A percentile compares a stretch with the other conserved stretches of the same genome.
Conservation (phyloP, 176 grass and related monocot species). For the Rhipidocladum racemiflorum region DNA sequence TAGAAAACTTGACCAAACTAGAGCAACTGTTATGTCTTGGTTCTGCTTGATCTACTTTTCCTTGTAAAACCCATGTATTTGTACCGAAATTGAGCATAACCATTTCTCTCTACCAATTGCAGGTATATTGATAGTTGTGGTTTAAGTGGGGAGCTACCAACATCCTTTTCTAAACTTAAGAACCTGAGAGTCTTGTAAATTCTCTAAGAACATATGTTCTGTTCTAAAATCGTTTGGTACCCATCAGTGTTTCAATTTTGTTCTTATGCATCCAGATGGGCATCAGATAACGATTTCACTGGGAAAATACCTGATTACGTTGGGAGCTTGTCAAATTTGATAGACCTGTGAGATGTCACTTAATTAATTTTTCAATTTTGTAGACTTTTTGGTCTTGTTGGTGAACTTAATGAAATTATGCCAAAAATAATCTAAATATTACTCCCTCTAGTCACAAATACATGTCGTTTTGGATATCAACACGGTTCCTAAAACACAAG, state of each 20-base stretch:
- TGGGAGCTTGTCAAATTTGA: constrained; percentile 25
- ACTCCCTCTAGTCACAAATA: too few species aligned
- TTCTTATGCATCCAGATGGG: constrained; percentile 26
- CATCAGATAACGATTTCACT: constrained; percentile 42
- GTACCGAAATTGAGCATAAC: too few species aligned
- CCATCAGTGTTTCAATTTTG: not conserved
- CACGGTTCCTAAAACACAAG: too few species aligned
- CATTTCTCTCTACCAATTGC: not conserved
- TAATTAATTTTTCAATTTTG: too few species aligned
- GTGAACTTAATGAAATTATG: too few species aligned
- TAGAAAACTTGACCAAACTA: constrained; percentile 45
- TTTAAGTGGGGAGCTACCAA: constrained; percentile 35
- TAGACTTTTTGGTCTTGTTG: too few species aligned
- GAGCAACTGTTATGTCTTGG: constrained; percentile 32
- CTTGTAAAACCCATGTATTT: too few species aligned
- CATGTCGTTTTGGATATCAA: too few species aligned
- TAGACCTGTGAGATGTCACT: constrained; percentile 23
- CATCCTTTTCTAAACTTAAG: constrained; percentile 37
- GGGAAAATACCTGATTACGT: constrained; percentile 50
- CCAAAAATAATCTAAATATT: too few species aligned
- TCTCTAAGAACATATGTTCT: too few species aligned
- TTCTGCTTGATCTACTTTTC: not conserved
- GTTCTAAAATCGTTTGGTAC: too few species aligned
- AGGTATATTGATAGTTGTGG: constrained; percentile 51
- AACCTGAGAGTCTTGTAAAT: constrained; percentile 24